Base-by-base conservation (phyloP, 2,329 filamentous ascomycete genomes). In the Hypoxylon sp. region DNA sequence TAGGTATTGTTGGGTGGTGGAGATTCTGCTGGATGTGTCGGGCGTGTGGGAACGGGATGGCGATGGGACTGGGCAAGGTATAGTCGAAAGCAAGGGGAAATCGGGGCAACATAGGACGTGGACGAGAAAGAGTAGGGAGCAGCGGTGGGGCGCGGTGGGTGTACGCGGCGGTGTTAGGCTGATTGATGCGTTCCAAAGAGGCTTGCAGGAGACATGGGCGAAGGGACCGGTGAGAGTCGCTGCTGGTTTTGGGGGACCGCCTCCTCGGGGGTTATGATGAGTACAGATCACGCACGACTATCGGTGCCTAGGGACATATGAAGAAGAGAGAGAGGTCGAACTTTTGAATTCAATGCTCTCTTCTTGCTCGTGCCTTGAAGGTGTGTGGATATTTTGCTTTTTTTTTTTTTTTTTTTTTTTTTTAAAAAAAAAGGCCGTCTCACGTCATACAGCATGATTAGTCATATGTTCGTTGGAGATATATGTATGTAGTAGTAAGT, bases 111-210 rank as follows among this genome's bases (percentile, higher is more conserved):
- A 37, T n/a, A 51, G 13, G 65, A n/a, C 46, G 51, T 58, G 65
- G 63, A 37, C 59, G 63, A 50, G 67, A 1, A 72, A 47, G 19
- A 80, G 67, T 26, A 79, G 87, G 56, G 87, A 89, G 77, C 84
- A 87, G 80, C 80, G 83, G 46, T 90, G 87, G 87, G 82, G 79
- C 0, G 81, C 82, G 2, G 81, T 89, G 6, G 82, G 83, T 29
- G 74, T 86, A 10, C 72, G 74, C 2, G 75, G 74, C 9, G 76
- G 76, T 2, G 79, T 80, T 5, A 78, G 77, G 61, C 64, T 88
- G 33, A 78, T 81, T 17, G 76, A 82, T 70, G 81, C 79, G 2
- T 81, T 85, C 68, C 71, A 44, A 11, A 63, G 71, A 39, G 33
- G 31, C 17, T 22, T 33, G 57, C 44, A 62, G 52, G 66, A 54